These are phyloP conservation scores for Auricularia sp. DNA, from an alignment of 768 basidiomycete genomes.

Conservation along the genomic window DNA sequence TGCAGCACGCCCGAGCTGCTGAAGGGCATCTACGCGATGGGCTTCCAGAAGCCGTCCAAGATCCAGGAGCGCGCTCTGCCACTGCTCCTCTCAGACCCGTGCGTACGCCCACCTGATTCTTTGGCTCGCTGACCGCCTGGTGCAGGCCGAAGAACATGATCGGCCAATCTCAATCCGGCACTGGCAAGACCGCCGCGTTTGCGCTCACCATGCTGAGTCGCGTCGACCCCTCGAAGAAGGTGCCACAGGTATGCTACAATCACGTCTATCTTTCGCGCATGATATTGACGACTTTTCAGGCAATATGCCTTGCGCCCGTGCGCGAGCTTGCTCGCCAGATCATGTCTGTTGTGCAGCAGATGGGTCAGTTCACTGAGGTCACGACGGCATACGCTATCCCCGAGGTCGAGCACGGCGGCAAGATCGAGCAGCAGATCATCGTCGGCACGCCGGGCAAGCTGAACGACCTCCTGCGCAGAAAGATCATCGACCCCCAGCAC, in stretches of 20 bases:
- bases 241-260: constrained; percentile 57
- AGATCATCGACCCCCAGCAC: constrained; percentile 64
- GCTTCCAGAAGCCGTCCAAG: constrained; percentile 95
- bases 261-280: neutral
- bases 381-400: constrained; percentile 95
- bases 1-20: constrained; percentile 73
- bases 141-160: constrained; percentile 93
- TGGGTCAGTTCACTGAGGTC: constrained; percentile 91
- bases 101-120: constrained; percentile 15
- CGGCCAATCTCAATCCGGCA: constrained; percentile 97
- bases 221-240: constrained; percentile 70
- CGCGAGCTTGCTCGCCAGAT: constrained; percentile 96
- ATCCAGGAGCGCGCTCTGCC: constrained; percentile 97
- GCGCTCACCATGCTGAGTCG: constrained; percentile 95
- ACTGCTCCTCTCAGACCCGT: constrained; percentile 84
- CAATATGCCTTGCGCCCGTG: constrained; percentile 93
- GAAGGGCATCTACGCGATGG: constrained; percentile 90
- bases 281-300: constrained; percentile 33
- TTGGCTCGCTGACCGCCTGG: neutral
- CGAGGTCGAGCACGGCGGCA: constrained; percentile 33
- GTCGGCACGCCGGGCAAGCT: constrained; percentile 97
- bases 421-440: constrained; percentile 78
- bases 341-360: constrained; percentile 84
- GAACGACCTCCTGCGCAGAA: constrained; percentile 71
- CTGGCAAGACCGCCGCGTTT: constrained; percentile 98